A percentile compares a stretch with the other conserved stretches of the same genome.
Conservation (phyloP, 2,329 filamentous ascomycete genomes). For the Ceratocystis alfenasii region DNA sequence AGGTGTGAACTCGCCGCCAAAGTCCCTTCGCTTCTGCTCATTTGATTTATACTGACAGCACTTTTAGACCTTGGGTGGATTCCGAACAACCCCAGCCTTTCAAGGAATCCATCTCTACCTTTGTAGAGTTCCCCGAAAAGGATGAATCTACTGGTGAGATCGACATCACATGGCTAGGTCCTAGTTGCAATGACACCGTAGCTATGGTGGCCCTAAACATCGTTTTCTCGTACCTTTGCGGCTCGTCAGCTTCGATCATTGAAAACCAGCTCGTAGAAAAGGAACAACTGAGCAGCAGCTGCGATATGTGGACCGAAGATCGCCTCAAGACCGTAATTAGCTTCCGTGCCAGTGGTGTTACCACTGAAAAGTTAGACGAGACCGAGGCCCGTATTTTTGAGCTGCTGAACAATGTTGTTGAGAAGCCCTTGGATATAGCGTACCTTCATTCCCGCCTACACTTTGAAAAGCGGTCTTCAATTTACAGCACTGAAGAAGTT, state of each 20-base stretch:
- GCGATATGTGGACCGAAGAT: slow-evolving; percentile 66
- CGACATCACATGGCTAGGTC: slow-evolving; percentile 74
- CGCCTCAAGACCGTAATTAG: slow-evolving; percentile 74
- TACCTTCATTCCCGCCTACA: slow-evolving; percentile 83
- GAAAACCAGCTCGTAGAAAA: slow-evolving; percentile 89
- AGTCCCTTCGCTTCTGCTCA: too few relatives aligned
- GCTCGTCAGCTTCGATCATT: slow-evolving; percentile 81
- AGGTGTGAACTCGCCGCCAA: slow-evolving; percentile 32
- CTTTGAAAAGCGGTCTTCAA: slow-evolving; percentile 68
- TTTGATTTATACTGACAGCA: slow-evolving; percentile 6
- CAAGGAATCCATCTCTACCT: slow-evolving; percentile 59
- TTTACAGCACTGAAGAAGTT: slow-evolving; percentile 70
- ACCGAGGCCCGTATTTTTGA: slow-evolving; percentile 80
- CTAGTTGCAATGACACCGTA: slow-evolving; percentile 59
- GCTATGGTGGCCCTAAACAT: slow-evolving; percentile 64
- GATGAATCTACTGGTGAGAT: slow-evolving; percentile 90
- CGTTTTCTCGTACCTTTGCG: slow-evolving; percentile 74
- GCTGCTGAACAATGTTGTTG: slow-evolving; percentile 67
- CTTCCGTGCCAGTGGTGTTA: slow-evolving; percentile 76
- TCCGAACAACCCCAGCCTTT: slow-evolving; percentile 66
- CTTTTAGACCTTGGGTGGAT: slow-evolving; percentile 65
- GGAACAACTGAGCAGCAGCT: slow-evolving; percentile 78
- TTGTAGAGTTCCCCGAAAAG: slow-evolving; percentile 86
- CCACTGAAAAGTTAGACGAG: slow-evolving; percentile 68
- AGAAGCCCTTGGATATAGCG: slow-evolving; percentile 71